phyloP scores from a whole-genome alignment of 148 eudicot species.

The Persicaria maculosa region DNA sequence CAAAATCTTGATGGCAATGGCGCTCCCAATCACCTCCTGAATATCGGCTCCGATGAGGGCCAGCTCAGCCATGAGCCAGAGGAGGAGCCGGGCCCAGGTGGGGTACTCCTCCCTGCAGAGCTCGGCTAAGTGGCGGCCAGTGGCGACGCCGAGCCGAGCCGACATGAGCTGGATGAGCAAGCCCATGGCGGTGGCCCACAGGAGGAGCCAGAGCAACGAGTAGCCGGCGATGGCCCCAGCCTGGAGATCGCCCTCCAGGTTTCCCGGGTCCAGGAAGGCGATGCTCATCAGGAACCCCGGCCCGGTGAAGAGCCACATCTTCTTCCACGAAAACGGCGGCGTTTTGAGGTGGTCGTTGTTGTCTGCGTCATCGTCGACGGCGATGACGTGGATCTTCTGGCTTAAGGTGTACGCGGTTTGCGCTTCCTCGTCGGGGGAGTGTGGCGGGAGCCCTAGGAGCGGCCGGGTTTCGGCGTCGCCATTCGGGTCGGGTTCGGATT shows the following conservation, averaged over 20 bases:
- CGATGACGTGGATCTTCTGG: constrained; percentile 57
- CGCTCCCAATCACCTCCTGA: constrained; percentile 98
- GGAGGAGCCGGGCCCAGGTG: constrained; percentile 59
- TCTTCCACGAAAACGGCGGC: constrained; percentile 88
- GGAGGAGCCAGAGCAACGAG: constrained; percentile 72
- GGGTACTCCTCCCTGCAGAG: constrained; percentile 89
- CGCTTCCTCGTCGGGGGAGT: constrained; percentile 9
- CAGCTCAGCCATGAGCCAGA: constrained; percentile 88
- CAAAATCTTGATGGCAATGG: constrained; percentile 86
- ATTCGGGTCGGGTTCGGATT: not conserved
- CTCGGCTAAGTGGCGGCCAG: constrained; percentile 93
- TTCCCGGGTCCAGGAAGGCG: constrained; percentile 94
- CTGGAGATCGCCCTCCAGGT: constrained; percentile 87
- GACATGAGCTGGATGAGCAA: constrained; percentile 72
- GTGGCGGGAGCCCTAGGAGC: not conserved
- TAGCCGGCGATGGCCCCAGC: constrained; percentile 93
- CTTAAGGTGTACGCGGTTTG: constrained; percentile 50
- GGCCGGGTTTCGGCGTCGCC: not conserved
- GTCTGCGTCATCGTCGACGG: constrained; percentile 7
- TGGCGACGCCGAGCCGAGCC: constrained; percentile 89
- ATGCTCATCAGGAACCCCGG: constrained; percentile 95
- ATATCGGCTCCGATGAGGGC: constrained; percentile 90
- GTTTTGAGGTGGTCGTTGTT: constrained; percentile 21
- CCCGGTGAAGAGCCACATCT: constrained; percentile 92
- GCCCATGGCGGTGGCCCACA: constrained; percentile 97